Percentiles rank a stretch among this genome's conserved stretches.
Evolutionary conservation across 208 protist species (phyloP).

Genomic region (Crithidia brevicula): DNA sequence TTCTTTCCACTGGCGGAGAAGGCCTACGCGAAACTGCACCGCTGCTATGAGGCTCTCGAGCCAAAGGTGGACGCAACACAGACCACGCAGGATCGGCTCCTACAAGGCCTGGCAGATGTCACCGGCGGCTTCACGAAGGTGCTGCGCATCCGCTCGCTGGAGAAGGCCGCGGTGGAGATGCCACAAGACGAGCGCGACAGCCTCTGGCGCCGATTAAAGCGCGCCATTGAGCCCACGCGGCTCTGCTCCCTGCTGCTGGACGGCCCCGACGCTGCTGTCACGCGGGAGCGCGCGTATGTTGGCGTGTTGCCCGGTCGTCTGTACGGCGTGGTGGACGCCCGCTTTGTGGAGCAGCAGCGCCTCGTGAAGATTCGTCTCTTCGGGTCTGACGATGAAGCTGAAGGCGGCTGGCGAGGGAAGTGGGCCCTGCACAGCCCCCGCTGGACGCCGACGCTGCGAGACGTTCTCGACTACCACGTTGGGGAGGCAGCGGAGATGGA

Average conservation of each 20-base stretch:
- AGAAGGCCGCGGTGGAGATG: slow-evolving; percentile 30
- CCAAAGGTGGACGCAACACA: slow-evolving; percentile 63
- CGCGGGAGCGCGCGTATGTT: slow-evolving; percentile 46
- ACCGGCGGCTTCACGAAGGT: slow-evolving; percentile 59
- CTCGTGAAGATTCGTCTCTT: slow-evolving; percentile 84
- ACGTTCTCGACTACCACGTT: slow-evolving; percentile 20
- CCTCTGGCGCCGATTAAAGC: slow-evolving; percentile 72
- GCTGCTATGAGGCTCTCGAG: slow-evolving; percentile 90
- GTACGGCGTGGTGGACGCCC: slow-evolving; percentile 79
- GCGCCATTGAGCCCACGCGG: slow-evolving; percentile 38
- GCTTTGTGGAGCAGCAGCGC: slow-evolving; percentile 72
- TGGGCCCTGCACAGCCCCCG: slow-evolving; percentile 53
- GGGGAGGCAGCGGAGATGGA: slow-evolving; percentile 18
- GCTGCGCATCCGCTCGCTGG: slow-evolving; percentile 31
- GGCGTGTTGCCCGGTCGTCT: slow-evolving; percentile 79
- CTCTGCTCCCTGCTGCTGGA: slow-evolving; percentile 62
- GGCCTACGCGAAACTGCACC: slow-evolving; percentile 92
- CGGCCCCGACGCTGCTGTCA: slow-evolving; percentile 29
- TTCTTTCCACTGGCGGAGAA: slow-evolving; percentile 91
- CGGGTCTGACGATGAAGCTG: slow-evolving; percentile 23
- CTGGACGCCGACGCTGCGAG: slow-evolving; percentile 56
- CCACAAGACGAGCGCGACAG: slow-evolving; percentile 39
- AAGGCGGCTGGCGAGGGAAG: slow-evolving; percentile 62
- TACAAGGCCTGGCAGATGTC: slow-evolving; percentile 75
- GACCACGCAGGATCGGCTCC: slow-evolving; percentile 49